These are phyloP conservation scores for Favolaschia claudopus DNA, from an alignment of 768 basidiomycete species.

Conservation along the genomic window DNA sequence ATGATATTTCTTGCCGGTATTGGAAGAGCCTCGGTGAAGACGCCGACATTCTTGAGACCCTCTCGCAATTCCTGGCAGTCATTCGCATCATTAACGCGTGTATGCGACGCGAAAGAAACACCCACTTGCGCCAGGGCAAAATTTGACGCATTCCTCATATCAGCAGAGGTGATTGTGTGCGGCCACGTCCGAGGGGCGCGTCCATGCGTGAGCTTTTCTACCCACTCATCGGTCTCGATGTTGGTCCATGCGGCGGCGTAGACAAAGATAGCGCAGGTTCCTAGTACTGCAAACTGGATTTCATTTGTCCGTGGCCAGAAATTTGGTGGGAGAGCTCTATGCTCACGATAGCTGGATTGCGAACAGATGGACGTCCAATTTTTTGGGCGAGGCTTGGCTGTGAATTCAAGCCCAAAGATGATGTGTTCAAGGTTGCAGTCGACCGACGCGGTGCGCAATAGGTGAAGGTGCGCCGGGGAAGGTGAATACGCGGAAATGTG, in stretches of 20 bases:
- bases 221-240: conserved; percentile 69
- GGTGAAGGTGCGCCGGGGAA: conserved; percentile 14
- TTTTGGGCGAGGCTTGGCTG: conserved; percentile 22
- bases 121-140: conserved; percentile 59
- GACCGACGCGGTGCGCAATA: not conserved
- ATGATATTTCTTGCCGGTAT: conserved; percentile 50
- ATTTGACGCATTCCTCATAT: conserved; percentile 59
- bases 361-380: conserved; percentile 28
- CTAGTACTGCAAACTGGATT: conserved; percentile 61
- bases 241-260: conserved; percentile 64
- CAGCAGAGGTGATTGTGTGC: conserved; percentile 51
- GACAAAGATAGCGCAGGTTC: conserved; percentile 55
- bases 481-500: conserved; percentile 3
- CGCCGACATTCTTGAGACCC: conserved; percentile 35
- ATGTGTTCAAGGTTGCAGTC: not conserved
- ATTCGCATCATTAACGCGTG: conserved; percentile 1
- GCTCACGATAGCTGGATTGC: conserved; percentile 30
- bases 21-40: conserved; percentile 42
- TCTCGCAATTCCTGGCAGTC: conserved; percentile 28
- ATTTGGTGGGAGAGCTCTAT: not conserved
- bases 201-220: conserved; percentile 45
- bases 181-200: conserved; percentile 43
- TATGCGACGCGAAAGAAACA: not conserved
- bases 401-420: conserved; percentile 1
- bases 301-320: not conserved